Percentiles rank a stretch among this genome's conserved stretches.
Evolutionary conservation across 352 stramenopile species (phyloP).

Genomic region (Pythium rishiriense): DNA sequence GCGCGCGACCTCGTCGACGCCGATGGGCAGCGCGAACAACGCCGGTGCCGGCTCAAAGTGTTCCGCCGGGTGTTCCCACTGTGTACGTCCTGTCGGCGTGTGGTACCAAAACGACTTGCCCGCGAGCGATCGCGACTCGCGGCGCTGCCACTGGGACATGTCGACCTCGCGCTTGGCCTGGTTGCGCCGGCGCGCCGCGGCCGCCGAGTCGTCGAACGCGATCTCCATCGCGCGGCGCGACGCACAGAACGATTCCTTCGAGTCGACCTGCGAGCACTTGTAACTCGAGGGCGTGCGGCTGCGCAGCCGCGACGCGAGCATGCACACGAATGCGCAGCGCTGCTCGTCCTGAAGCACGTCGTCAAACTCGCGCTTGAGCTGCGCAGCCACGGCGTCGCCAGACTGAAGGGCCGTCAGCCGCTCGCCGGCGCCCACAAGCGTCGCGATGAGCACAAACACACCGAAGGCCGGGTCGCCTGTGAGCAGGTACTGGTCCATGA

Average conservation of each 20-base stretch:
- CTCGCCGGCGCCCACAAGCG: constrained; percentile 49
- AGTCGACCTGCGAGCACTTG: constrained; percentile 53
- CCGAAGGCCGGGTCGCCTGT: constrained; percentile 69
- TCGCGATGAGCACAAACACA: constrained; percentile 68
- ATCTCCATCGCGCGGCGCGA: constrained; percentile 61
- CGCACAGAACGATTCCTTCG: constrained; percentile 41
- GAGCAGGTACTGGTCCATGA: constrained; percentile 82
- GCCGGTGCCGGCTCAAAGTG: constrained; percentile 54
- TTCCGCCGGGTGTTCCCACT: constrained; percentile 79
- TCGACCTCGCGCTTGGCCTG: constrained; percentile 46
- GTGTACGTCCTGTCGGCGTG: constrained; percentile 65
- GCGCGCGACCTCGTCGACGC: constrained; percentile 61
- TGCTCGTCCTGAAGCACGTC: constrained; percentile 38
- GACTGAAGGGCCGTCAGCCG: constrained; percentile 36
- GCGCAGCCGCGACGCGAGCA: constrained; percentile 58
- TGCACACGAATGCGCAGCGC: constrained; percentile 58
- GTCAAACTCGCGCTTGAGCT: constrained; percentile 41
- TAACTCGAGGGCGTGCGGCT: constrained; percentile 67
- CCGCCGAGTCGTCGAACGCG: constrained; percentile 43
- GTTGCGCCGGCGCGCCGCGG: constrained; percentile 28
- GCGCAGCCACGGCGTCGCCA: constrained; percentile 38
- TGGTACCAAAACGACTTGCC: constrained; percentile 85
- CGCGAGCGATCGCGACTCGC: constrained; percentile 67
- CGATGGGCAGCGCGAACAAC: constrained; percentile 67
- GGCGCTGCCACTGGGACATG: constrained; percentile 82